These are phyloP conservation scores for Podaxis carcinomalis DNA, from an alignment of 768 basidiomycete genomes.

Conservation along the genomic window DNA sequence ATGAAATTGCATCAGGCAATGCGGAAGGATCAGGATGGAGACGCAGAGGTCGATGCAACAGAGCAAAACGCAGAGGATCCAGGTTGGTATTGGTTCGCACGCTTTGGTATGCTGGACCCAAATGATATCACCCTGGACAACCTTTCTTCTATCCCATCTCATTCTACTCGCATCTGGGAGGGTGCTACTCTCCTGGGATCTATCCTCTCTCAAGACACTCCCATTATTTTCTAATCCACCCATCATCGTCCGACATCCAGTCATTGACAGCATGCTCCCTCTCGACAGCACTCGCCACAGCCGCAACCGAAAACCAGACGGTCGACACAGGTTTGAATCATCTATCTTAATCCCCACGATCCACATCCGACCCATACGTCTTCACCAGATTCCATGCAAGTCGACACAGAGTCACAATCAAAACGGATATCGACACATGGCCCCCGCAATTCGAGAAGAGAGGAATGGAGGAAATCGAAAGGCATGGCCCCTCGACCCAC, in stretches of 20 bases:
- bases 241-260: constrained; percentile 25
- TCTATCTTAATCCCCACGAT: neutral
- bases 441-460: constrained; percentile 68
- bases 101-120: constrained; percentile 56
- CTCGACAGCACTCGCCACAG: constrained; percentile 28
- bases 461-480: constrained; percentile 80
- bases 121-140: constrained; percentile 48
- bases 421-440: constrained; percentile 76
- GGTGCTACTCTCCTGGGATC: constrained; percentile 7
- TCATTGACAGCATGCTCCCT: constrained; percentile 36
- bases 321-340: constrained; percentile 29
- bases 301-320: constrained; percentile 17
- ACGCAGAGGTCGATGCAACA: constrained; percentile 32
- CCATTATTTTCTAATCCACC: constrained; percentile 15
- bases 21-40: constrained; percentile 34
- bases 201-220: constrained; percentile 7
- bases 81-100: constrained; percentile 70
- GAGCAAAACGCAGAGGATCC: constrained; percentile 31
- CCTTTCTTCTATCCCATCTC: constrained; percentile 15
- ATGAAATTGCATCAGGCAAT: constrained; percentile 53
- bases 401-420: constrained; percentile 37
- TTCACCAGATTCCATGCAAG: constrained; percentile 46
- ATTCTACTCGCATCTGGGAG: constrained; percentile 8
- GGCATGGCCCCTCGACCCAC: constrained; percentile 55
- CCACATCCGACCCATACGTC: neutral